These are phyloP conservation scores for Nyctanthes arbortristis DNA, from an alignment of 257 asterid species.

Conservation along the genomic window DNA sequence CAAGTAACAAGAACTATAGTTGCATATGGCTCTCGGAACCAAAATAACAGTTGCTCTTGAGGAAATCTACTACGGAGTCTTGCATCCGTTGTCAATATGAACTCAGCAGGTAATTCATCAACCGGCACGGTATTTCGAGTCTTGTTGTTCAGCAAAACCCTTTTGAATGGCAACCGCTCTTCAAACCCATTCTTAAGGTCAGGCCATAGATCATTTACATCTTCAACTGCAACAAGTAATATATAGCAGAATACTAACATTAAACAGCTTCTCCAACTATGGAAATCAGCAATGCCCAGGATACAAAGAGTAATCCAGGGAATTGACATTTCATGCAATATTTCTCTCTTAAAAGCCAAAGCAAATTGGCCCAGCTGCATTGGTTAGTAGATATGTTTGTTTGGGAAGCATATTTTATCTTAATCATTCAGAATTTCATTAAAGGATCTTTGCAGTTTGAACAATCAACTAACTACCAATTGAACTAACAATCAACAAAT, in stretches of 20 bases:
- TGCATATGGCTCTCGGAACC: constrained; percentile 98
- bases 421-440: background rate
- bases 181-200: constrained; percentile 70
- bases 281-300: background rate
- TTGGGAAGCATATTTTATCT: background rate
- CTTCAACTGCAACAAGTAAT: constrained; percentile 75
- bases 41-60: constrained; percentile 87
- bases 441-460: no score
- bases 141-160: constrained; percentile 79
- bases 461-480: background rate
- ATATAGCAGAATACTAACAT: background rate
- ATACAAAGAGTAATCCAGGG: constrained; percentile 6
- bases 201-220: constrained; percentile 97
- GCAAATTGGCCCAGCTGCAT: background rate
- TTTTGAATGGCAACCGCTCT: constrained; percentile 78
- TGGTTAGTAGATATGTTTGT: background rate
- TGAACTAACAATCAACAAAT: background rate
- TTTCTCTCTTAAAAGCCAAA: background rate
- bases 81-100: constrained; percentile 93
- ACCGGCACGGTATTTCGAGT: constrained; percentile 86
- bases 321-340: background rate
- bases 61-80: constrained; percentile 94
- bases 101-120: constrained; percentile 84
- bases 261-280: constrained; percentile 2
- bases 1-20: constrained; percentile 87